These are phyloP conservation scores for Naematelia aurantialba DNA, from an alignment of 768 basidiomycete genomes.

Conservation along the genomic window DNA sequence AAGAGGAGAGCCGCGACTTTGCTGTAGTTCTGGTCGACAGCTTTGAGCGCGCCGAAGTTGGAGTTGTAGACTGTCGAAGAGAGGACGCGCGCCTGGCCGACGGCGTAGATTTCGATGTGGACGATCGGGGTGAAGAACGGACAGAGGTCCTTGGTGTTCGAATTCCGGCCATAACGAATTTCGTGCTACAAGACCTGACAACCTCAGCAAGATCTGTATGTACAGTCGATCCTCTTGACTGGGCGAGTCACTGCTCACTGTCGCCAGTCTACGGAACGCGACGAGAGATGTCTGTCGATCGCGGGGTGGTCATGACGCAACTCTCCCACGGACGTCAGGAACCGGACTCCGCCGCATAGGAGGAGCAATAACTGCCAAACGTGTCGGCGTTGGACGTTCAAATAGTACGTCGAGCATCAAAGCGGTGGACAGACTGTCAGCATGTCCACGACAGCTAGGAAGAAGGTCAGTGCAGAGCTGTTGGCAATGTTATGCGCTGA, in stretches of 20 bases:
- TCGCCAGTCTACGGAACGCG: too few species aligned
- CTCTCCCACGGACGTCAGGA: conserved; percentile 2
- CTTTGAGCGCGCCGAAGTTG: conserved; percentile 12
- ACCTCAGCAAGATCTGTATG: too few species aligned
- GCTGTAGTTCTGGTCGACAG: neutral
- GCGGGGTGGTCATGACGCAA: neutral
- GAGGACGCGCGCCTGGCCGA: neutral
- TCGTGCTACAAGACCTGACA: too few species aligned
- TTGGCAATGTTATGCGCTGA: conserved; percentile 6
- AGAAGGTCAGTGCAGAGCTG: conserved; percentile 24
- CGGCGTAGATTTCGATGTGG: conserved; percentile 1
- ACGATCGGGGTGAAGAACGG: conserved; percentile 1
- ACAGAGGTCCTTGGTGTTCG: neutral
- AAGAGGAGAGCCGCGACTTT: conserved; percentile 3
- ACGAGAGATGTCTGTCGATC: neutral
- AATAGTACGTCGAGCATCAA: too few species aligned
- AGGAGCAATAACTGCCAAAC: neutral
- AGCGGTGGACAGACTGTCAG: neutral
- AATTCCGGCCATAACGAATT: neutral
- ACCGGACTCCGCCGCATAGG: neutral
- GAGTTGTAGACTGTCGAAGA: neutral
- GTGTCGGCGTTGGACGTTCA: too few species aligned
- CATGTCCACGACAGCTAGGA: conserved; percentile 28
- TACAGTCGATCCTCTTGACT: too few species aligned
- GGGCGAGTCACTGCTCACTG: too few species aligned